Evolutionary conservation across 2,329 filamentous ascomycete genomes (phyloP).

Genomic region (Penicillium sp.): DNA sequence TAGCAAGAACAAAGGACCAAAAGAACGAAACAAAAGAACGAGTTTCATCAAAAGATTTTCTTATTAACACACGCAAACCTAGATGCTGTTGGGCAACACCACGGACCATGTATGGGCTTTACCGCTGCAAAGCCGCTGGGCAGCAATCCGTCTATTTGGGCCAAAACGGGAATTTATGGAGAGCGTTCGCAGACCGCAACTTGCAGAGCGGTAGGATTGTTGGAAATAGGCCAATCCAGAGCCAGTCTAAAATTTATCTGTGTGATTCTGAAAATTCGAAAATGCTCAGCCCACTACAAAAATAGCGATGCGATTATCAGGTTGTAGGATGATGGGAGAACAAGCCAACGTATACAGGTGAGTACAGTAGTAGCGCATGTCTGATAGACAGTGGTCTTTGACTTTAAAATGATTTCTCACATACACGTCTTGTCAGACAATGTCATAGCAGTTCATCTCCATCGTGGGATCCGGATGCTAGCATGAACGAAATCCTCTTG

Average conservation of each 20-base stretch:
- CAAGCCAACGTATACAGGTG: neutral
- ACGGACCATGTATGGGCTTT: slow-evolving; percentile 32
- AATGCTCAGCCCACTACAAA: neutral
- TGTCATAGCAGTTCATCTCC: neutral
- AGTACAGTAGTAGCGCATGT: neutral
- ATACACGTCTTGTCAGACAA: neutral
- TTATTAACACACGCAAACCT: slow-evolving; percentile 15
- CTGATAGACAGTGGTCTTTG: neutral
- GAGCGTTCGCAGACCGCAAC: slow-evolving; percentile 29
- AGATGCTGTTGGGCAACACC: slow-evolving; percentile 29
- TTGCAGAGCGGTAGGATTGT: slow-evolving; percentile 10
- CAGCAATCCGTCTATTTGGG: slow-evolving; percentile 32
- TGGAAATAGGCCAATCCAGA: neutral
- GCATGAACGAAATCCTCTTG: neutral
- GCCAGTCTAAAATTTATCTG: neutral
- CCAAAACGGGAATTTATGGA: slow-evolving; percentile 17
- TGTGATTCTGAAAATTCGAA: slow-evolving; percentile 3
- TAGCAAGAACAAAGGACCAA: slow-evolving; percentile 18
- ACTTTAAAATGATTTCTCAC: neutral
- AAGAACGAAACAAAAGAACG: neutral
- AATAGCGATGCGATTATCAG: neutral
- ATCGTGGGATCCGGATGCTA: neutral
- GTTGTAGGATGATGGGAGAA: neutral
- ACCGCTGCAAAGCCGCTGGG: slow-evolving; percentile 36
- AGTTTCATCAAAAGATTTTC: slow-evolving; percentile 7